Conservation (phyloP, 306 rosid genomes). For the Dalbergia cultrata region DNA sequence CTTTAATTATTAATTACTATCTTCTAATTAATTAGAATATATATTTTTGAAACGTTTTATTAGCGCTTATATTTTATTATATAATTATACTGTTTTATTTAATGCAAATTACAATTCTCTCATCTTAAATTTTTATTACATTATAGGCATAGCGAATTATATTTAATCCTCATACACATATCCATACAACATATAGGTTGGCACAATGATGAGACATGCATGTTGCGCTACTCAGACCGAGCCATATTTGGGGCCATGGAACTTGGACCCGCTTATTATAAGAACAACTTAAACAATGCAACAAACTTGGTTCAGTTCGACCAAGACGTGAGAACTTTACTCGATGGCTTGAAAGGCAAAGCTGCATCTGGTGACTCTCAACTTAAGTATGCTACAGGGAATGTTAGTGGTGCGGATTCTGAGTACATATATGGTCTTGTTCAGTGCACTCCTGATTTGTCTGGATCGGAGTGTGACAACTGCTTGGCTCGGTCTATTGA, state of each 20-base stretch:
- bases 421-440: slow-evolving; percentile 42
- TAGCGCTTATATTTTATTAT: no score
- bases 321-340: not conserved
- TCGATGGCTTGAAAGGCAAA: not conserved
- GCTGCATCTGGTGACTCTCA: slow-evolving; percentile 37
- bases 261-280: not conserved
- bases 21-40: no score
- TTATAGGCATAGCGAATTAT: no score
- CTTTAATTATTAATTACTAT: no score
- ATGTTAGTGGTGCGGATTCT: not conserved
- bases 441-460: slow-evolving; percentile 58
- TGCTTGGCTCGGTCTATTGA: slow-evolving; percentile 34
- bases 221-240: slow-evolving; percentile 52
- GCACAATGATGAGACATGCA: slow-evolving; percentile 41
- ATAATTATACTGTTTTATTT: no score
- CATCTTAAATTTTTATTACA: no score
- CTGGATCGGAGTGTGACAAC: not conserved
- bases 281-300: not conserved
- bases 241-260: slow-evolving; percentile 24
- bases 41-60: no score
- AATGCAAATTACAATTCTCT: no score
- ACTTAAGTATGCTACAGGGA: slow-evolving; percentile 24
- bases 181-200: no score
- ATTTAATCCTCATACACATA: no score
- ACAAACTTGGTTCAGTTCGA: not conserved